Conservation (phyloP, 1,284 basidiomycete genomes). For the Fomitopsis palustris region DNA sequence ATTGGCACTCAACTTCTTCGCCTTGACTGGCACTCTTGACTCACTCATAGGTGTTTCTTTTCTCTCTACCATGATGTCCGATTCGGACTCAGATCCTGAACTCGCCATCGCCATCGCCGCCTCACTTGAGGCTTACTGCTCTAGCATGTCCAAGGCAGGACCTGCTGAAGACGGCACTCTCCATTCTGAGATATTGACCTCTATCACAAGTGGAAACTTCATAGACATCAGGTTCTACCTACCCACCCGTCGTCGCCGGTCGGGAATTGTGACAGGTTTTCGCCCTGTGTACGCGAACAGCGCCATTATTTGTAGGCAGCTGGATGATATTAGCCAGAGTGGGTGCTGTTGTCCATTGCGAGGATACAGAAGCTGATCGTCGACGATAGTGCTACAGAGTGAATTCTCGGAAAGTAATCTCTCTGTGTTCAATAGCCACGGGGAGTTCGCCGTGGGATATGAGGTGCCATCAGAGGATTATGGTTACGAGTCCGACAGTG, state of each 20-base stretch:
- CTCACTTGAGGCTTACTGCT: too few species aligned
- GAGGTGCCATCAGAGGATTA: not conserved
- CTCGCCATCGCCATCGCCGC: not conserved
- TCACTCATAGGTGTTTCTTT: not conserved
- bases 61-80: not conserved
- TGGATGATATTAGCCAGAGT: constrained; percentile 13
- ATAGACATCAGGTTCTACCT: constrained; percentile 16
- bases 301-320: constrained; percentile 9
- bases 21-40: not conserved
- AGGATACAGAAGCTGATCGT: not conserved
- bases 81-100: not conserved
- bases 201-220: constrained; percentile 11
- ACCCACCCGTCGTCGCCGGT: constrained; percentile 11
- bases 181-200: not conserved
- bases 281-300: constrained; percentile 16
- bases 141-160: too few species aligned
- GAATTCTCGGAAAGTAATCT: not conserved
- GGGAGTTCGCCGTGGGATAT: not conserved
- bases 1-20: too few species aligned
- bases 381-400: not conserved
- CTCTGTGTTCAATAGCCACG: not conserved
- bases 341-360: not conserved
- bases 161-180: not conserved
- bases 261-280: constrained; percentile 11
- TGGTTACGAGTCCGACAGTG: constrained; percentile 10